Base-by-base conservation (phyloP, 371 early-diverging fungal genomes). In the Thermomucor indicae-seudaticae region DNA sequence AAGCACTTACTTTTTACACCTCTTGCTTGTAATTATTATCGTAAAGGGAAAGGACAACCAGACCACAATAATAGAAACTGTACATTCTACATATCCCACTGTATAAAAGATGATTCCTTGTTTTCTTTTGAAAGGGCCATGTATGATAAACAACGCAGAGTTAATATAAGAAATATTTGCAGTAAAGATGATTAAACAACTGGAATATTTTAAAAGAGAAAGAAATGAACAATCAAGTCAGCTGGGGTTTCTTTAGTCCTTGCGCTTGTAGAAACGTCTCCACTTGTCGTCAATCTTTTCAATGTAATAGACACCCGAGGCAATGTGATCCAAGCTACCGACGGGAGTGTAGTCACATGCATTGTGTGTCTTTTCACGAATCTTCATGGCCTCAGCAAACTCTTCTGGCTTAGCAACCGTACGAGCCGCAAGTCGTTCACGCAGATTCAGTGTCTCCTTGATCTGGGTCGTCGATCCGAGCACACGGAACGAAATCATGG, bases 401-500 rank as follows among this genome's bases (percentile, higher is more conserved):
- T 79, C 84, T 17, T 70, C 72, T 8, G 96, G 94, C 46, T 85
- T 72, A 50, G 90, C 69, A 51, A 83, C 75, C 39, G 81, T 83
- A 57, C 96, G 90, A 47, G 75, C 65, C 6, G 73, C 79, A 46
- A 97, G 79, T 34, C 94, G 88, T 45, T 76, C 63, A 47, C 69
- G 67, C 55, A 97, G 58, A 65, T 81, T 74, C 40, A 96, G 67
- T 6, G 68, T 77, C 29, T 70, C 25, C 37, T 83, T 78, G 54
- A 93, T 85, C 43, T 67, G 50, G 11, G 72, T 59, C 42, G 88
- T 85, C 44, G 84, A 71, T 35, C 75, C 80, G 40, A 71, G 68
- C 29, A 96, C 84, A 59, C 84, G 86, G 78, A 95, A 78, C 10
- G 95, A 93, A 68, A 93, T 92, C 83, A 97, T 86, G 53, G 97